phyloP scores from a whole-genome alignment of 2,329 filamentous ascomycete species.

The Phialemoniopsis sp. region DNA sequence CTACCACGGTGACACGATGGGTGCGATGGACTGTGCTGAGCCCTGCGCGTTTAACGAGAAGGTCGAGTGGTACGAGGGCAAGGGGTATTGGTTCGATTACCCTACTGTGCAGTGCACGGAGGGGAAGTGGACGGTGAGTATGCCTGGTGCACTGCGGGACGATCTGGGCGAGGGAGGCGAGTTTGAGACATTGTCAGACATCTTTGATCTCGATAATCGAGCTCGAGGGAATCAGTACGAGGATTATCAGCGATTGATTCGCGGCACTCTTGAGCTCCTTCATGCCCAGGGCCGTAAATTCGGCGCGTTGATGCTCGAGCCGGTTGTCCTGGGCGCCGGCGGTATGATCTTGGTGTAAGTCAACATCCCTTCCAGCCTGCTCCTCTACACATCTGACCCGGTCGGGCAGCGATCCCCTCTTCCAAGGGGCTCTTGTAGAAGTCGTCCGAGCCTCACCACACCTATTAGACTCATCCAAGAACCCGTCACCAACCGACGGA shows the following conservation, averaged over 20 bases:
- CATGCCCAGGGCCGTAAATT: constrained; percentile 58
- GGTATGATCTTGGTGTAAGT: constrained; percentile 77
- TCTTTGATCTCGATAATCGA: constrained; percentile 57
- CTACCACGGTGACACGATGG: constrained; percentile 86
- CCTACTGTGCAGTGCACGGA: constrained; percentile 64
- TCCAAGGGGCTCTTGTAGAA: constrained; percentile 67
- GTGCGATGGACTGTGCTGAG: constrained; percentile 81
- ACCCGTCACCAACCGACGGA: constrained; percentile 3
- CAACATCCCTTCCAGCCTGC: constrained; percentile 2
- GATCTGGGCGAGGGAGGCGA: constrained; percentile 28
- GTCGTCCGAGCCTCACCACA: constrained; percentile 57
- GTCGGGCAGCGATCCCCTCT: constrained; percentile 77
- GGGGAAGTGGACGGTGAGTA: constrained; percentile 62
- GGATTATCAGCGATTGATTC: constrained; percentile 59
- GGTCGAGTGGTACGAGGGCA: constrained; percentile 80
- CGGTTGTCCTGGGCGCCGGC: constrained; percentile 74
- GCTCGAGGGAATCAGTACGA: constrained; percentile 35
- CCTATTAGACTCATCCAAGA: constrained; percentile 39
- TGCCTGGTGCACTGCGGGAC: constrained; percentile 42
- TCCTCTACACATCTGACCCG: neutral
- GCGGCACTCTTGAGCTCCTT: constrained; percentile 45
- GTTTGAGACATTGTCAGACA: constrained; percentile 43
- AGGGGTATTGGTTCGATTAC: constrained; percentile 78
- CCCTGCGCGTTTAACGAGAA: constrained; percentile 76
- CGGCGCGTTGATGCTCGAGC: constrained; percentile 76